Base-by-base conservation (phyloP, 306 rosid genomes). In the Geum urbanum region DNA sequence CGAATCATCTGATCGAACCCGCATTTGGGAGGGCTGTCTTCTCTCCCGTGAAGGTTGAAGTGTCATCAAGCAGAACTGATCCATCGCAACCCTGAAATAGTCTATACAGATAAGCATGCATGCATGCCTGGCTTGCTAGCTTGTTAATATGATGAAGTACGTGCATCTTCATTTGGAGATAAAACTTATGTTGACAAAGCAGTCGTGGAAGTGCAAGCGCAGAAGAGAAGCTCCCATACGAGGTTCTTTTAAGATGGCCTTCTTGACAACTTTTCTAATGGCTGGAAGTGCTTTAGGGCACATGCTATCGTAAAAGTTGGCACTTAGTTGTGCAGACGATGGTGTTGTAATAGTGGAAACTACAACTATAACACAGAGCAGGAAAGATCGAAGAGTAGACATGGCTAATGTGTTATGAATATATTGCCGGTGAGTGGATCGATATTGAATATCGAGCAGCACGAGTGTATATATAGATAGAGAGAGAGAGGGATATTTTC, bases 161-260 rank as follows among this genome's bases (percentile, higher is more conserved):
- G n/a, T 32, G 37, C 37, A 32, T 32, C 4, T 32, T 32, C 37
- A 32, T 32, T 32, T 4, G 4, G 3, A 32, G 37, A 32, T 32
- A 32, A 32, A 32, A 32, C 37, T 32, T 32, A 32, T 4, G 37
- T 32, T 32, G 37, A 32, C 83, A 18, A 79, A 79, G 27, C 83
- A 79, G 72, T 79, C 83, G 8, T 78, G 78, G 51, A 78, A 78
- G 24, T 72, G 82, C 12, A 78, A 66, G 8, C 82, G 79, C 3
- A 79, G 79, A 9, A 79, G 72, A 12, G 85, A 81, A 43, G 80
- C 82, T n/a, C 85, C 80, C 56, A 81, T 81, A 51, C 82, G 80
- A 3, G 66, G 65, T 46, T 81, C 82, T 3, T 40, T 46, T 8
- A 45, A 6, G 6, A 77, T 54, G 2, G 75, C 82, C 13, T 59